A percentile compares a stretch with the other conserved stretches of the same genome.
Conservation (phyloP, 2,329 filamentous ascomycete genomes). For the Aspergillus arachidicola region DNA sequence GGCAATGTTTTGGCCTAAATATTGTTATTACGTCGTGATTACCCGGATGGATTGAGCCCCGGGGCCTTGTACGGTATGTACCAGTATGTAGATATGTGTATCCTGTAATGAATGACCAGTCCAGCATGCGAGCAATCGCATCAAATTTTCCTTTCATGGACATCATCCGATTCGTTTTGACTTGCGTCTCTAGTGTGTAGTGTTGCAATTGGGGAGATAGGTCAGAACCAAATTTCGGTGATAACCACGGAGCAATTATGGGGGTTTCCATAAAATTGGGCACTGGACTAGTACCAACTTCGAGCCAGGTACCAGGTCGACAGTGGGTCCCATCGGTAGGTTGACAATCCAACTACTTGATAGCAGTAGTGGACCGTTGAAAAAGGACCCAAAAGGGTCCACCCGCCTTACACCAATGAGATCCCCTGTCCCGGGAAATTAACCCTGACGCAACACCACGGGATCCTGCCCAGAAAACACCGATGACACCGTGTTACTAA, state of each 20-base stretch:
- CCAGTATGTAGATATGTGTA: constrained; percentile 26
- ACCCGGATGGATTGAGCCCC: constrained; percentile 12
- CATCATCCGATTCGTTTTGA: not conserved
- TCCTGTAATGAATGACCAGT: constrained; percentile 25
- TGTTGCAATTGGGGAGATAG: not conserved
- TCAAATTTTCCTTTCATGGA: not conserved
- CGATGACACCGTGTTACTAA: constrained; percentile 1
- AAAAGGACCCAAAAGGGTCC: not conserved
- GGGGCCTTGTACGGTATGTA: constrained; percentile 18
- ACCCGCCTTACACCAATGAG: not conserved
- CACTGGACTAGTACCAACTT: not conserved
- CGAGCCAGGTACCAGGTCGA: not conserved
- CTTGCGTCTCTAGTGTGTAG: not conserved
- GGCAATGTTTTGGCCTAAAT: constrained; percentile 6
- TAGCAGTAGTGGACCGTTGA: not conserved
- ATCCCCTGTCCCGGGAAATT: not conserved
- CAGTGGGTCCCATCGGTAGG: not conserved
- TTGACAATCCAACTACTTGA: not conserved
- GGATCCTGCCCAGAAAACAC: not conserved
- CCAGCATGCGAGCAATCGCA: constrained; percentile 9
- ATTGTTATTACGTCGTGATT: constrained; percentile 11
- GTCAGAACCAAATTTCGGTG: not conserved
- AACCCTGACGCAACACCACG: not conserved
- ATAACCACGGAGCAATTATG: not conserved
- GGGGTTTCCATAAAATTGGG: not conserved